Base-by-base conservation (phyloP, 257 asterid species). In the Eucommia ulmoides region DNA sequence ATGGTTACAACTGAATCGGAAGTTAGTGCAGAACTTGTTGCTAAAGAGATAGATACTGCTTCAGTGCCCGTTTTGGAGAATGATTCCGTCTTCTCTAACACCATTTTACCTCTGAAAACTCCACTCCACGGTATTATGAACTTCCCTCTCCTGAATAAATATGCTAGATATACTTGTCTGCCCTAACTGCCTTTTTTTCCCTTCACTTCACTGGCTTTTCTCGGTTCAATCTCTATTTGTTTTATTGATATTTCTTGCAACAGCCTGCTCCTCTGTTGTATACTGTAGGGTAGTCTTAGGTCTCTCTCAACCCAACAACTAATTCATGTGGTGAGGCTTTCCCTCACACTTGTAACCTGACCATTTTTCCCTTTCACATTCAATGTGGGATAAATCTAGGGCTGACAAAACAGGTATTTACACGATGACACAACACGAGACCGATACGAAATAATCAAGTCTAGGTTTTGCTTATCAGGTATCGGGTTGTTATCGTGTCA, bases 101-200 rank as follows among this genome's bases (percentile, higher is more conserved):
- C 48, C 50, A 57, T 57, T 50, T 63, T 72, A 25, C 80, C 81
- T 50, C 67, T 77, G 51, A 57, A 64, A 21, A 25, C 77, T 69
- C 45, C 79, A 29, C 24, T 58, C 24, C 79, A 73, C 19, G 97
- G 97, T 88, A 88, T 60, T 52, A 48, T 63, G 52, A 33, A 59
- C 60, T 69, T 64, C 61, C 58, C 67, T 60, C 51, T 52, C 65
- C 60, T 56, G 61, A 38, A 7, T 41, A 51, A 23, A 23, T 61
- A 56, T 54, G 44, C 19, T 41, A n/a, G 45, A 63, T 51, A 29
- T 29, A 7, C 53, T 49, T 65, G 59, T 47, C 44, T 35, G 3
- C n/a, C 15, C 11, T 35, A 10, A 2, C 16, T 35, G 44, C 44
- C 15, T 35, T 18, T n/a, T n/a, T n/a, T n/a, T n/a, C n/a, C n/a